Base-by-base conservation (phyloP, 768 basidiomycete genomes). In the Naganishia randhawae region DNA sequence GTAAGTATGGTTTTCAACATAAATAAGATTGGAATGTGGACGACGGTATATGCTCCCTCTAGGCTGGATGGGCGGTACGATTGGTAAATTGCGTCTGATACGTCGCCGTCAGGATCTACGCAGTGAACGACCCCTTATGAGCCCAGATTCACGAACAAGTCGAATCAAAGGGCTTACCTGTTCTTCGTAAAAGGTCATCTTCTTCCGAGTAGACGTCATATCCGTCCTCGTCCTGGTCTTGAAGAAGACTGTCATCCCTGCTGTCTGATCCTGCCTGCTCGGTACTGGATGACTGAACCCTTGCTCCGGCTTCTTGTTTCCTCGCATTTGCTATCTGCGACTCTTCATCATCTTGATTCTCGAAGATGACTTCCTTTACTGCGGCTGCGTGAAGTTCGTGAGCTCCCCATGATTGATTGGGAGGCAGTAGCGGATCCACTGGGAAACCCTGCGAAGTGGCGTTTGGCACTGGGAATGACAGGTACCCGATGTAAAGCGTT, bases 401-500 rank as follows among this genome's bases (percentile, higher is more conserved):
- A 19, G 57, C 17, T 11, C 37, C 17, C 29, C 50, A 45, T 27
- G 27, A 25, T 1, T 17, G 63, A 50, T 33, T 22, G 3, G 63
- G 63, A 19, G 63, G 63, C 22, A 64, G 31, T 17, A 64, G 22
- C 11, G 63, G 63, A 17, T 64, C 63, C 14, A 45, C 29, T 6
- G 63, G 63, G 19, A 48, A 64, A 19, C 50, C 50, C 25, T 50
- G 42, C 5, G 42, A 32, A 31, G 37, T 64, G 19, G 25, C 63
- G 29, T 19, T 50, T 31, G 45, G 42, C 22, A 45, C 63, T 13
- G 63, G 63, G 33, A 31, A 48, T 1, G 63, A 64, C 4, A 64
- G 50, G 19, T 64, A 64, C 45, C 63, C 63, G 45, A 64, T 64
- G 63, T 64, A 64, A 64, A 64, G 63, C 29, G 63, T 64, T 5